phyloP scores from a whole-genome alignment of 306 rosid species.

The Cucurbita argyrosperma region DNA sequence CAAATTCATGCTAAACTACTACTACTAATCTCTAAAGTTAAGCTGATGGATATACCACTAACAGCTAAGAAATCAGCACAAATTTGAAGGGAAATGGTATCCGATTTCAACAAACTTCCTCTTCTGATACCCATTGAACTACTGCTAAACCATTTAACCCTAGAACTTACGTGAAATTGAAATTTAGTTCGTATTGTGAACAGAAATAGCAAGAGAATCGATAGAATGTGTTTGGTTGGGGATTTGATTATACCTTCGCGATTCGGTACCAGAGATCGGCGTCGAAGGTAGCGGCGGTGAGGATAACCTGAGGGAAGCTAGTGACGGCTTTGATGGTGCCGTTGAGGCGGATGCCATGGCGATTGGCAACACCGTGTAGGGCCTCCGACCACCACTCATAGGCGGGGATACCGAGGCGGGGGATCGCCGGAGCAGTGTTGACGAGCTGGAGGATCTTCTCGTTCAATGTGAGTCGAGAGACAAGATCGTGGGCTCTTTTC shows the following conservation, averaged over 20 bases:
- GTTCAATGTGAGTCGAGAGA: conserved; percentile 75
- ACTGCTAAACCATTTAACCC: background rate
- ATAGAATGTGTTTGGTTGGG: background rate
- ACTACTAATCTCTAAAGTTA: background rate
- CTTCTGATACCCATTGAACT: background rate
- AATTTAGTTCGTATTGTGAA: background rate
- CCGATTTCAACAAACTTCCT: background rate
- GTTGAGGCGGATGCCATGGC: conserved; percentile 32
- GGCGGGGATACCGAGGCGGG: conserved; percentile 68
- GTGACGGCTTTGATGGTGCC: conserved; percentile 38
- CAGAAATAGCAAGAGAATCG: background rate
- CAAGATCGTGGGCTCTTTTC: conserved; percentile 41
- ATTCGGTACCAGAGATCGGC: conserved; percentile 62
- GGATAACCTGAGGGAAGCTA: conserved; percentile 94
- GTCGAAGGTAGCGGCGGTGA: conserved; percentile 73
- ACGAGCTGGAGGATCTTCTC: conserved; percentile 85
- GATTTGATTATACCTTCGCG: conserved; percentile 30
- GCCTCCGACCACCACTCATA: conserved; percentile 96
- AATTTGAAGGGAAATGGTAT: background rate
- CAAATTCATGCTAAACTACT: background rate
- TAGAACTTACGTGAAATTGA: background rate
- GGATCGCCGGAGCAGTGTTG: conserved; percentile 65
- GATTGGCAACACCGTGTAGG: conserved; percentile 56
- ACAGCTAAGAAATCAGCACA: background rate
- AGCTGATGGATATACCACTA: background rate